Evolutionary conservation across 345 rosid species (phyloP).

Genomic region (Hibiscus tridactylites): DNA sequence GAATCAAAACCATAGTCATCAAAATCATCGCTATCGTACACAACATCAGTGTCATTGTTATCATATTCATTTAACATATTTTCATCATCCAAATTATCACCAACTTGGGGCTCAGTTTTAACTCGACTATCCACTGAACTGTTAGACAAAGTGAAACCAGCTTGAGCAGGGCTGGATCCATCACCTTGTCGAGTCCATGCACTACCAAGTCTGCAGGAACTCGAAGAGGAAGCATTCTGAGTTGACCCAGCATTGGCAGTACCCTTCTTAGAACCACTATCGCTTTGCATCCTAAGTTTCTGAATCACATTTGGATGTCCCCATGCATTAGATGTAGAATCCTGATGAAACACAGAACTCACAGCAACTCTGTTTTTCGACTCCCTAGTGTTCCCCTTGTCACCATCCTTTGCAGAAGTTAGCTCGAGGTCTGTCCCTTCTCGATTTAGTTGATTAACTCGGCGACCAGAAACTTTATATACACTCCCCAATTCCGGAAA

Average conservation of each 20-base stretch:
- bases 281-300: slow-evolving; percentile 12
- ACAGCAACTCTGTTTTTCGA: slow-evolving; percentile 17
- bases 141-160: neutral
- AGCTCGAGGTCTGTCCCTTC: slow-evolving; percentile 13
- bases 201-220: neutral
- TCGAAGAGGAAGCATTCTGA: slow-evolving; percentile 3
- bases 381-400: slow-evolving; percentile 21
- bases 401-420: slow-evolving; percentile 11
- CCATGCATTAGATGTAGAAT: slow-evolving; percentile 9
- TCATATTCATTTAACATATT: slow-evolving; percentile 16
- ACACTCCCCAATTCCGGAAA: slow-evolving; percentile 15
- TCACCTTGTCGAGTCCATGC: slow-evolving; percentile 10
- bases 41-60: slow-evolving; percentile 18
- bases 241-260: slow-evolving; percentile 15
- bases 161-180: neutral
- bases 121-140: neutral
- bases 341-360: slow-evolving; percentile 19
- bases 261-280: slow-evolving; percentile 11
- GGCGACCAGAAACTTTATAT: slow-evolving; percentile 5
- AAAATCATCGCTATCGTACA: slow-evolving; percentile 11
- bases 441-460: slow-evolving; percentile 19
- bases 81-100: slow-evolving; percentile 7
- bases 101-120: slow-evolving; percentile 10
- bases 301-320: slow-evolving; percentile 6
- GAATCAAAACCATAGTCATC: slow-evolving; percentile 28